A percentile compares a stretch with the other conserved stretches of the same genome.
Evolutionary conservation across 2,329 filamentous ascomycete genomes (phyloP).

Genomic region (Fusarium anguioides): DNA sequence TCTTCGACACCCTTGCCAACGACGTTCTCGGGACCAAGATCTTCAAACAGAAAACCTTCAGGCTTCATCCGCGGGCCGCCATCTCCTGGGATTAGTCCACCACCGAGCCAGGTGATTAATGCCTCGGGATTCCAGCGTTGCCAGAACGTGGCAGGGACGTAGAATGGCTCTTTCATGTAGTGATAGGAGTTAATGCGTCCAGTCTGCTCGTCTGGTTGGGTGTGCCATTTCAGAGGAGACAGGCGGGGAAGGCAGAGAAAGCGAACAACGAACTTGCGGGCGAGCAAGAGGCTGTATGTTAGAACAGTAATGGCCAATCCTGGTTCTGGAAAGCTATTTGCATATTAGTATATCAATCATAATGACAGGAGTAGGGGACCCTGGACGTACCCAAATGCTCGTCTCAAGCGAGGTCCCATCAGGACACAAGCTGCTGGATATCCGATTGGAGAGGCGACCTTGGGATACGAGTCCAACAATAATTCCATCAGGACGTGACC

Average conservation of each 20-base stretch:
- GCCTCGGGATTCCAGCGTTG: conserved; percentile 71
- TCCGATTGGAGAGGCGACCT: conserved; percentile 57
- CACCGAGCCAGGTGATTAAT: conserved; percentile 57
- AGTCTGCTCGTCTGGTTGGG: conserved; percentile 62
- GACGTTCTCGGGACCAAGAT: conserved; percentile 70
- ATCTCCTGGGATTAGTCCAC: conserved; percentile 60
- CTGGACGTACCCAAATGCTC: conserved; percentile 69
- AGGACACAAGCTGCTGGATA: conserved; percentile 65
- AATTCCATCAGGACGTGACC: conserved; percentile 71
- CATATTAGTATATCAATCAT: conserved; percentile 24
- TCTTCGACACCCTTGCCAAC: conserved; percentile 64
- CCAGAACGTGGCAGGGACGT: conserved; percentile 68
- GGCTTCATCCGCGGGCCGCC: conserved; percentile 54
- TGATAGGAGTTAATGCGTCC: conserved; percentile 61
- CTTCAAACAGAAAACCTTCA: conserved; percentile 64
- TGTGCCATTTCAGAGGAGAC: conserved; percentile 53
- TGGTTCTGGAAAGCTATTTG: conserved; percentile 57
- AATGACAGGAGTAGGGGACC: not conserved
- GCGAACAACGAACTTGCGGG: conserved; percentile 67
- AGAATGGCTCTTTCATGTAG: conserved; percentile 74
- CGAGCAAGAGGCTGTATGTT: conserved; percentile 59
- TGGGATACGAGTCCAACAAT: conserved; percentile 66
- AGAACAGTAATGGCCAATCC: conserved; percentile 51
- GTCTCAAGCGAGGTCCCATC: conserved; percentile 72
- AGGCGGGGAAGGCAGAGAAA: conserved; percentile 70